These are phyloP conservation scores for Candida gigantensis DNA, from an alignment of 1,139 yeast species.

Conservation along the genomic window DNA sequence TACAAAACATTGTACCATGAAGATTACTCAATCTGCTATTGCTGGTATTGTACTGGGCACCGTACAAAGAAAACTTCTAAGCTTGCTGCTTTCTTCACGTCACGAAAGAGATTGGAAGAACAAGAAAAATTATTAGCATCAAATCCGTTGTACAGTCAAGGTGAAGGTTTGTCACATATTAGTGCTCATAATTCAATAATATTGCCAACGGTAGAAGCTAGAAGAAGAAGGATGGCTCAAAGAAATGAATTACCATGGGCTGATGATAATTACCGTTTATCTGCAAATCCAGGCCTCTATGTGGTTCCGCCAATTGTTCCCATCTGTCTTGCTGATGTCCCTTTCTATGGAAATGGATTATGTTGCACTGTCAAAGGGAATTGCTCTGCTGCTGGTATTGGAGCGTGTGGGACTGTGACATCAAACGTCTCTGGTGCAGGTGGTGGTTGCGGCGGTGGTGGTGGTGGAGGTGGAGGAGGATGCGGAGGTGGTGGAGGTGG, in stretches of 20 bases:
- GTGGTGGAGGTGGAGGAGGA: neutral
- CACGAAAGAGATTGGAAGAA: neutral
- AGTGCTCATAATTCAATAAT: constrained; percentile 21
- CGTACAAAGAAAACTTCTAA: neutral
- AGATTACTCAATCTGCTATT: constrained; percentile 17
- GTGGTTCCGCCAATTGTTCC: neutral
- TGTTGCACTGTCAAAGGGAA: no score
- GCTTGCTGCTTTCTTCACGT: neutral
- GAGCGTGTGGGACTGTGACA: neutral
- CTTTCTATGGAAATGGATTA: no score
- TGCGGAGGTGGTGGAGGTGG: neutral
- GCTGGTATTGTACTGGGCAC: constrained; percentile 10
- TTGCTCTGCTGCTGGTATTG: no score
- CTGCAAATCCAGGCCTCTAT: neutral
- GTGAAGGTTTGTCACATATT: no score
- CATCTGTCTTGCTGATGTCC: no score
- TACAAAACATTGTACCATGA: constrained; percentile 14
- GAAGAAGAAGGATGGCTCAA: neutral
- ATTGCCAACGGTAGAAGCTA: constrained; percentile 11
- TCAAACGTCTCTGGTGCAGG: neutral
- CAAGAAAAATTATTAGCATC: neutral
- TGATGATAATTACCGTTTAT: neutral
- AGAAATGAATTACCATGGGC: neutral
- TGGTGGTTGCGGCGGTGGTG: neutral
- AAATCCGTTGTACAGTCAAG: constrained; percentile 8